Evolutionary conservation across 169 alveolate genomes (phyloP), one percentile per base, ranked within the genome.

Genomic region (Plasmodium gallinaceum): DNA sequence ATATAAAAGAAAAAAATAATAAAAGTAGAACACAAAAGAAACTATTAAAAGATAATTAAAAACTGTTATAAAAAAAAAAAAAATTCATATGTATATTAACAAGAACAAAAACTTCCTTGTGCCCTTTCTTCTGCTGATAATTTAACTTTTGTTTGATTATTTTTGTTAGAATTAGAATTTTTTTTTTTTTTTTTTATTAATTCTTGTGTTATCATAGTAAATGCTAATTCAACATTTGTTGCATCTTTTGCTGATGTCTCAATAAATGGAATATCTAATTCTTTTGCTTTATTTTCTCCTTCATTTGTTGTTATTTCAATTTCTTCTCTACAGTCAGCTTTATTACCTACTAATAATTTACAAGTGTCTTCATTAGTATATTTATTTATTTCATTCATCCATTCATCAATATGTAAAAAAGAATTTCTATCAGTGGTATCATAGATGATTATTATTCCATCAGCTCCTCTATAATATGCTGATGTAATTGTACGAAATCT

Each of bases 381-480:
- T 48, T 95, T 95, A 70, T 98, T 96, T 51, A 98, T 98, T 88
- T 98, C 98, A 20, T 94, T 92, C 51, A 98, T 92, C 99, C 99
- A 98, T n/a, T 96, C 96, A 14, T 94, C 96, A 6, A 96, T 93
- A 68, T 96, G 97, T 16, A 96, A 97, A 89, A 96, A 96, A 0
- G 97, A 95, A 12, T 69, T 88, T 83, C 89, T 89, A 76, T 94
- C 95, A 42, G 98, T 96, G 18, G 97, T 94, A 94, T 98, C 99
- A 89, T 97, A 98, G 22, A 96, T 98, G 10, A 98, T 71, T 12
- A 98, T 97, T 7, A 98, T 97, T 42, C 99, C 99, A 75, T 98
- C 99, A 5, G 99, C 99, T 48, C 99, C 99, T 80, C 99, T 95
- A 94, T 98, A 98, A 95, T 98, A 98, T 45, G 99, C 97, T 58